Conservation (phyloP, 768 basidiomycete species). For the Collybia sordida region DNA sequence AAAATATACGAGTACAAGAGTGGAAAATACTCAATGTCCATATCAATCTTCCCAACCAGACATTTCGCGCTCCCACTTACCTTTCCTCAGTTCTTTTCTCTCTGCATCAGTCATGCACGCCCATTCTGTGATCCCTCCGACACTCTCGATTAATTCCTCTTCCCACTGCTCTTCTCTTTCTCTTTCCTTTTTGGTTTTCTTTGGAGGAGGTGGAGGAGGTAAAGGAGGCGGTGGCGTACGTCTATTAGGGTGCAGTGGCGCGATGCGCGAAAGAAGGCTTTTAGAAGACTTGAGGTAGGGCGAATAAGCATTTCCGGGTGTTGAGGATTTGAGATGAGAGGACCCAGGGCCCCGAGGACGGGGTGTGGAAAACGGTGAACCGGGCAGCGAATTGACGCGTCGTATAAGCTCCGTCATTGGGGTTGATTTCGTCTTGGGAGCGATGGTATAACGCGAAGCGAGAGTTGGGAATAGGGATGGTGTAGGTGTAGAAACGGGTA, state of each 20-base stretch:
- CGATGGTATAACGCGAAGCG: slow-evolving; percentile 43
- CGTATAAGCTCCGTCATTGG: slow-evolving; percentile 78
- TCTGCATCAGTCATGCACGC: slow-evolving; percentile 46
- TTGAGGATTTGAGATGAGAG: slow-evolving; percentile 13
- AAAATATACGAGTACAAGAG: background rate
- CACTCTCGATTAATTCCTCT: slow-evolving; percentile 70
- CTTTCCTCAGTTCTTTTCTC: slow-evolving; percentile 52
- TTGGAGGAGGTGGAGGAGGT: slow-evolving; percentile 68
- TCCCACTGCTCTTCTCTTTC: slow-evolving; percentile 79
- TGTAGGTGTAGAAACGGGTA: slow-evolving; percentile 6
- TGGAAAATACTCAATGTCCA: background rate
- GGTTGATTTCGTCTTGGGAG: slow-evolving; percentile 48
- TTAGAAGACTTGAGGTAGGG: slow-evolving; percentile 67
- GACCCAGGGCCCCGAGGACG: slow-evolving; percentile 17
- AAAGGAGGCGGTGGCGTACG: slow-evolving; percentile 71
- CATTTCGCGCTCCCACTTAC: slow-evolving; percentile 64
- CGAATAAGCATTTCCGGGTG: slow-evolving; percentile 46
- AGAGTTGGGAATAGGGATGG: slow-evolving; percentile 19
- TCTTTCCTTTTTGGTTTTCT: slow-evolving; percentile 80
- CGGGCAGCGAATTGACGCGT: slow-evolving; percentile 65
- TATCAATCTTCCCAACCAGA: slow-evolving; percentile 55
- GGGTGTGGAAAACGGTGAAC: slow-evolving; percentile 52
- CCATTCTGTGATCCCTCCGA: slow-evolving; percentile 68
- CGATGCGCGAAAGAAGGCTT: slow-evolving; percentile 62
- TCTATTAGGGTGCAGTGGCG: slow-evolving; percentile 73